Evolutionary conservation across 164 flowering plant genomes (phyloP), one percentile per base, ranked within the genome.

Genomic region (Aristolochia californica): DNA sequence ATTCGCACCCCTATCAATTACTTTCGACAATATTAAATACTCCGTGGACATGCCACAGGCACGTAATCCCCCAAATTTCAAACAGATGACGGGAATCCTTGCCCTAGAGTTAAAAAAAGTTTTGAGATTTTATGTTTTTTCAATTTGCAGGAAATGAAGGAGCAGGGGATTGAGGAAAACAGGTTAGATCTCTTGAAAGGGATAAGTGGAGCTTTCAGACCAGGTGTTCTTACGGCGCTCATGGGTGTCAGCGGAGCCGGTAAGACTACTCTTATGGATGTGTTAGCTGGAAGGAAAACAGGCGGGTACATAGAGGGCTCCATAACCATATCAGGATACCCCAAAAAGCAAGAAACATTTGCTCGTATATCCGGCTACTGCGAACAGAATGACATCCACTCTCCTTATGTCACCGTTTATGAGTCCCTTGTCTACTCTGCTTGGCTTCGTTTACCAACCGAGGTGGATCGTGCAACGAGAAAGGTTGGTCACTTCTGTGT

Each of bases 211-310:
- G 70, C 78, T 48, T 80, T 80, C 43, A 75, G 80, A 66, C 84
- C 84, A 2, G 84, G 84, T 52, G 72, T 80, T 16, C 75, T 80
- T 28, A 80, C 81, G 50, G 84, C 81, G 49, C 56, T 77, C 43
- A 80, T 80, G 84, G 84, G 84, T 63, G 75, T 77, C 25, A 80
- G 81, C 68, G 84, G 81, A 25, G 84, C 84, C 22, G 84, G 84
- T n/a, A 80, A 80, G 62, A 80, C 83, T 8, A 80, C 81, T 17
- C 64, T 80, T 21, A 67, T 80, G 81, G 83, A 80, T 62, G 83
- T 77, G 10, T 59, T 80, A 43, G 76, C 83, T 2, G 81, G 83
- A 54, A 68, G 81, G 58, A 80, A 80, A 66, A 77, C 81, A 5
- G 75, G 78, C 43, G 83, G 81, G 26, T 68, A 73, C 48, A 75